Evolutionary conservation across 208 protist genomes (phyloP), one percentile per base, ranked within the genome.

Genomic region (Porcisia hertigi): DNA sequence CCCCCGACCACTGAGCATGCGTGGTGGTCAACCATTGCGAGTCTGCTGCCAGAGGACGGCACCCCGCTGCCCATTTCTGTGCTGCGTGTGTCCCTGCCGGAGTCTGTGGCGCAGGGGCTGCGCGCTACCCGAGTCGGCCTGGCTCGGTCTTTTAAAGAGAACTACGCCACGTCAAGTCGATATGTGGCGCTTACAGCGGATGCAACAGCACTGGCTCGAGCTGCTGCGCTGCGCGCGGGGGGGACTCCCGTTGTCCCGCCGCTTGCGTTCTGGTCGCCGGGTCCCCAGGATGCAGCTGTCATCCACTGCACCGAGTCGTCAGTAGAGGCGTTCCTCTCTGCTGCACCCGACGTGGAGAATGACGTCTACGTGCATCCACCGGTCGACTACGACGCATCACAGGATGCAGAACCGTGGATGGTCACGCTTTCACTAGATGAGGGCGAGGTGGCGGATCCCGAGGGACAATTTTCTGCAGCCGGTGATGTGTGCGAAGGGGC

Each of bases 361-460:
- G 78, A 64, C 30, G 69, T 64, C 45, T 71, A 77, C 58, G 54
- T 71, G n/a, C 63, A 52, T 18, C n/a, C 72, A 20, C 52, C 80
- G 25, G 49, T n/a, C 0, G 74, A 75, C 20, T 76, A 81, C 59
- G 71, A 64, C 34, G 12, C 49, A 1, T 58, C 41, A 1, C 58
- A 34, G 11, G 64, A 71, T 25, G 78, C 74, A 23, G 82, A 84
- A 57, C 69, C 73, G 62, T 90, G 86, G 89, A 74, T 83, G 34
- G 89, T 86, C 47, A 72, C 82, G 49, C 69, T 91, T 57, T 70
- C 88, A 20, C 57, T 93, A 39, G 86, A 91, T 54, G 78, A 83
- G 25, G 80, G 82, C 58, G 70, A 75, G n/a, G 62, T 47, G 25
- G 7, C n/a, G 3, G 53, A 8, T 11, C 34, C 36, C 0, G 49